Base-by-base conservation (phyloP, 2,329 filamentous ascomycete species). In the Didymella exigua region DNA sequence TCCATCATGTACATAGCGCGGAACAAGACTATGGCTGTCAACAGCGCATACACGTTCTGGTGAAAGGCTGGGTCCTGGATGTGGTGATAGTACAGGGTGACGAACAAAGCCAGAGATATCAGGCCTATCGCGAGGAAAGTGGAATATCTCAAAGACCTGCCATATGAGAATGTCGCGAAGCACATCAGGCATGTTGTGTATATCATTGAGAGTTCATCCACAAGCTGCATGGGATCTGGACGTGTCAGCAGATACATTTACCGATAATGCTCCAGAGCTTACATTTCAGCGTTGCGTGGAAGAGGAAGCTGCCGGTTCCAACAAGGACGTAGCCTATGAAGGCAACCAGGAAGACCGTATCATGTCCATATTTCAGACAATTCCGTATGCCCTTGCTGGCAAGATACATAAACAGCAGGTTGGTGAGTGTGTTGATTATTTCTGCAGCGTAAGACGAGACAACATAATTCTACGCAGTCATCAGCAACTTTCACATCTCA, bases 1-100 rank as follows among this genome's bases (percentile, higher is more conserved):
- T 90, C 88, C 88, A 93, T 93, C 23, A 90, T 85, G 70, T 86
- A 91, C 79, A 93, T 87, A 65, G 86, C 89, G 29, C 89, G 86
- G 48, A 89, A 78, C 21, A 95, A 81, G 19, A 93, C 85, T 36
- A 86, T 79, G 5, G 82, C 81, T 0, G 90, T 95, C 37, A 96
- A 77, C 3, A 89, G 69, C 1, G 86, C 89, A 65, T 92, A 96
- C 4, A 88, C 88, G 57, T 86, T 87, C 71, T 96, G 90, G 75
- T 96, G 91, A 73, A 96, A 96, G 1, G 85, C 79, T 0, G 91
- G 90, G 61, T 96, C 87, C 70, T 93, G 90, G 14, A 92, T 85
- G 59, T 90, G 86, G 43, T 92, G 89, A 75, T 96, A 96, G 74
- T 89, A 85, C 34, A 89, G 80, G 13, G 91, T 95, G 72, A 96